Conservation (phyloP, 1,139 yeast species). For the Yarrowia galli region DNA sequence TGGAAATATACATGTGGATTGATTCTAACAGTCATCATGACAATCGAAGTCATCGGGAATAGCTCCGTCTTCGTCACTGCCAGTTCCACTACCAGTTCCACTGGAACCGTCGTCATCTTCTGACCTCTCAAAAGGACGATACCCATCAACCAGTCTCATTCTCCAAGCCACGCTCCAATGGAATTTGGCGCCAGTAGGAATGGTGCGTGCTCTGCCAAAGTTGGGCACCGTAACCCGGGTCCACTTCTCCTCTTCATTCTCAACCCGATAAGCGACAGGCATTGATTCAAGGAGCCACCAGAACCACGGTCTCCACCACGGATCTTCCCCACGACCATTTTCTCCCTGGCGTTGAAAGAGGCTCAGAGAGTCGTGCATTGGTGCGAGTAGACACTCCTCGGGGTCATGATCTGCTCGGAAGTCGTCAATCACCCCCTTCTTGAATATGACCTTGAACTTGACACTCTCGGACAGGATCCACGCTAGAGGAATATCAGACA, state of each 20-base stretch:
- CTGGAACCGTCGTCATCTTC: background rate
- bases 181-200: constrained; percentile 24
- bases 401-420: constrained; percentile 9
- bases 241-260: constrained; percentile 29
- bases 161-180: constrained; percentile 35
- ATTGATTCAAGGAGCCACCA: constrained; percentile 32
- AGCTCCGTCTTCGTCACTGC: background rate
- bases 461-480: constrained; percentile 30
- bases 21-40: constrained; percentile 12
- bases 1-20: too few species aligned
- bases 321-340: constrained; percentile 22
- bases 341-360: constrained; percentile 6
- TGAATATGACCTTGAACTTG: constrained; percentile 26
- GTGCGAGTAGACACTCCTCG: constrained; percentile 14
- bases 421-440: constrained; percentile 12
- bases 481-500: constrained; percentile 30
- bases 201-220: constrained; percentile 7
- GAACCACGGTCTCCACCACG: constrained; percentile 31
- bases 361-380: constrained; percentile 21
- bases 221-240: constrained; percentile 11
- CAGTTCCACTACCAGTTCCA: background rate
- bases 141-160: constrained; percentile 21
- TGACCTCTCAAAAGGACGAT: background rate
- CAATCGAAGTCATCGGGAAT: constrained; percentile 33
- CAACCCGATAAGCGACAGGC: constrained; percentile 27